Percentiles rank a stretch among this genome's conserved stretches.
Evolutionary conservation across 495 filamentous ascomycete species (phyloP).

Genomic region (Pyrenula massariospora): DNA sequence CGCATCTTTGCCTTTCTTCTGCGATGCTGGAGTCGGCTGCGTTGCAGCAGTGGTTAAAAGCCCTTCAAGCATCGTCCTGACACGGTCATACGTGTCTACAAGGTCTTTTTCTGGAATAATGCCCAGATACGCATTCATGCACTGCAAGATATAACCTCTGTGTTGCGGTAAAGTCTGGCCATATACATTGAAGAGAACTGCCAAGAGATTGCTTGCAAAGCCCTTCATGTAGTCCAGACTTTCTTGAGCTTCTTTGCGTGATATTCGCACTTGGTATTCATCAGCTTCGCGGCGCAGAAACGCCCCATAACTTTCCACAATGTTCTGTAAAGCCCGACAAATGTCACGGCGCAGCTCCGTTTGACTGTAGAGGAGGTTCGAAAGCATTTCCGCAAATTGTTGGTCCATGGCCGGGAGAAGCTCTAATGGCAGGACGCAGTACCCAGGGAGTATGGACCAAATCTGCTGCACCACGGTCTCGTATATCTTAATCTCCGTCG

Average conservation of each 20-base stretch:
- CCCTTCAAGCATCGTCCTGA: conserved; percentile 61
- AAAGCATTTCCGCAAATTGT: conserved; percentile 78
- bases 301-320: conserved; percentile 67
- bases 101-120: conserved; percentile 72
- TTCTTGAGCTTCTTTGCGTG: conserved; percentile 58
- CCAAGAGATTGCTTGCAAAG: conserved; percentile 78
- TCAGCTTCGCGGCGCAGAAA: conserved; percentile 54
- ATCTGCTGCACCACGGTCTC: conserved; percentile 93
- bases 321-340: conserved; percentile 69
- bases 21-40: conserved; percentile 39
- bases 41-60: conserved; percentile 45
- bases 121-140: conserved; percentile 87
- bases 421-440: conserved; percentile 84
- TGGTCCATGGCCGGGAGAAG: conserved; percentile 69
- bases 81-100: conserved; percentile 74
- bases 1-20: conserved; percentile 44
- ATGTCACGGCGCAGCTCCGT: conserved; percentile 74
- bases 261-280: conserved; percentile 57
- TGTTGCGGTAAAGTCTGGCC: conserved; percentile 89
- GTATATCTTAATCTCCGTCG: conserved; percentile 92
- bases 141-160: conserved; percentile 77
- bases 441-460: conserved; percentile 90
- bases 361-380: conserved; percentile 87
- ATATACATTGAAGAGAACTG: conserved; percentile 96
- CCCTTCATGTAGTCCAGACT: conserved; percentile 67